Percentiles rank a stretch among this genome's conserved stretches.
Evolutionary conservation across 2,329 filamentous ascomycete genomes (phyloP).

Genomic region (Penicillium polonicum): DNA sequence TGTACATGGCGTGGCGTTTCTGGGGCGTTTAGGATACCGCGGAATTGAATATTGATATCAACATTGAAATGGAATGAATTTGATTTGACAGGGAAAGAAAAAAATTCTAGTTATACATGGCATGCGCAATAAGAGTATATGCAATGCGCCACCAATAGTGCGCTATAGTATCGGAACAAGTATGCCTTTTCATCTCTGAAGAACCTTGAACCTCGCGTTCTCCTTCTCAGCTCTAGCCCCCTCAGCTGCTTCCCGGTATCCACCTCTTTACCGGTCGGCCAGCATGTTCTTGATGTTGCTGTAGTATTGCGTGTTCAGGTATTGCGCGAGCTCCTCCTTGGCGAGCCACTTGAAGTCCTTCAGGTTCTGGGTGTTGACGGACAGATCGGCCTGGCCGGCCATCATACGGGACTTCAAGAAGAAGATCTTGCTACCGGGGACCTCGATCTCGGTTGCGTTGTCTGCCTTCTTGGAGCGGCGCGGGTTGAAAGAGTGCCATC

Average conservation of each 20-base stretch:
- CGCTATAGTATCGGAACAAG: slow-evolving; percentile 20
- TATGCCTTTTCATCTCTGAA: slow-evolving; percentile 9
- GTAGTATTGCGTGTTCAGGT: slow-evolving; percentile 69
- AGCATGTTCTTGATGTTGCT: slow-evolving; percentile 78
- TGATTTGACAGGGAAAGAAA: slow-evolving; percentile 25
- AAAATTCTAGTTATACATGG: slow-evolving; percentile 42
- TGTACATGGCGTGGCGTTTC: slow-evolving; percentile 18
- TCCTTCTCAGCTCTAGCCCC: not conserved
- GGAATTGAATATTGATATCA: not conserved
- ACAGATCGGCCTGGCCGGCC: slow-evolving; percentile 87
- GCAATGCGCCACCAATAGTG: slow-evolving; percentile 28
- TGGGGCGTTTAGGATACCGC: slow-evolving; percentile 5
- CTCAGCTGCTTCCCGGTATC: not conserved
- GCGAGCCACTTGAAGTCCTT: slow-evolving; percentile 89
- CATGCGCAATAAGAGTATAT: slow-evolving; percentile 38
- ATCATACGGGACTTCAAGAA: slow-evolving; percentile 96
- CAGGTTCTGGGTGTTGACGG: slow-evolving; percentile 68
- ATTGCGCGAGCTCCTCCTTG: slow-evolving; percentile 76
- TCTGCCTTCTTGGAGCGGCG: slow-evolving; percentile 41
- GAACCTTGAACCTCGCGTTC: not conserved
- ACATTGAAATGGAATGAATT: slow-evolving; percentile 14
- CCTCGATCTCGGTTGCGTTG: slow-evolving; percentile 37
- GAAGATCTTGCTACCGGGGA: slow-evolving; percentile 78
- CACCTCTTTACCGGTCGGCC: slow-evolving; percentile 61
- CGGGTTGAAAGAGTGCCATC: slow-evolving; percentile 65